Evolutionary conservation across 2,329 filamentous ascomycete species (phyloP).

Genomic region (Aspergillus piperis): DNA sequence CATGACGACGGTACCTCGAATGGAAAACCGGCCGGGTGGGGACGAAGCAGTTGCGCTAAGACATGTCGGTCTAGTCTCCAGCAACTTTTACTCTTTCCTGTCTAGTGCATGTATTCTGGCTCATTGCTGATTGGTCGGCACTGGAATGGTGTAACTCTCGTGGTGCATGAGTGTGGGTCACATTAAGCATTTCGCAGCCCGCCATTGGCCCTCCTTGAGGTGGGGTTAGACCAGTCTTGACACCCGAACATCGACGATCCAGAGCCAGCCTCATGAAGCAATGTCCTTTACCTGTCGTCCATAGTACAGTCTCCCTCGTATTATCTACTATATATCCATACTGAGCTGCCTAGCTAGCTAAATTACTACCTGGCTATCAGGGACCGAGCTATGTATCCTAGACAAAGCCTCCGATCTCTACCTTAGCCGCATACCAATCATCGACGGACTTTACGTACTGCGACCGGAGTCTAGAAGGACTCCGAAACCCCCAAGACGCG

Average conservation of each 20-base stretch:
- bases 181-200: neutral
- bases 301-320: neutral
- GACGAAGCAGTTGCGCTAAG: neutral
- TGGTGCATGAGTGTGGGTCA: neutral
- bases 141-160: neutral
- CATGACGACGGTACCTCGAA: neutral
- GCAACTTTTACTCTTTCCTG: neutral
- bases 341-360: neutral
- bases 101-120: neutral
- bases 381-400: neutral
- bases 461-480: neutral
- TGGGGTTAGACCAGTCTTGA: neutral
- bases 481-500: neutral
- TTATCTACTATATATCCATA: neutral
- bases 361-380: too few species aligned
- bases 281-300: neutral
- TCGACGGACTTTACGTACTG: neutral
- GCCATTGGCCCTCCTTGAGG: neutral
- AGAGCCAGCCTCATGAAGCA: slow-evolving; percentile 3
- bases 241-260: slow-evolving; percentile 1
- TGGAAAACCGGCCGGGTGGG: neutral
- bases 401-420: neutral
- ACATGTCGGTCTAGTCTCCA: neutral
- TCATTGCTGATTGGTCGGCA: neutral
- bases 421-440: neutral